Evolutionary conservation across 2,329 filamentous ascomycete genomes (phyloP).

Genomic region (Fusarium sp.): DNA sequence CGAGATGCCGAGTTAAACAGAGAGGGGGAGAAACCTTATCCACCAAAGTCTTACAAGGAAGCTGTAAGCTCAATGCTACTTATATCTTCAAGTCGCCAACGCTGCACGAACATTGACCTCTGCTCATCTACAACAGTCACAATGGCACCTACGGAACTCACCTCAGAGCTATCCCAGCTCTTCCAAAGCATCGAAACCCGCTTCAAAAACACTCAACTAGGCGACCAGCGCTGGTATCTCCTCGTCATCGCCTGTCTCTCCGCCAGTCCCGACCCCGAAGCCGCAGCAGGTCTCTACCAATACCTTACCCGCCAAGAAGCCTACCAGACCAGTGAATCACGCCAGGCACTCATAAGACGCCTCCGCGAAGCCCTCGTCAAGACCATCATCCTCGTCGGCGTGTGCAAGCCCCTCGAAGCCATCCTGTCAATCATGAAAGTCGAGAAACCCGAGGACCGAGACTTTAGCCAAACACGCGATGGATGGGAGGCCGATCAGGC

Average conservation of each 20-base stretch:
- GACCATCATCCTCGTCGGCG: slow-evolving; percentile 64
- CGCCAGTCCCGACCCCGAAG: slow-evolving; percentile 32
- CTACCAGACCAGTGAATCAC: slow-evolving; percentile 52
- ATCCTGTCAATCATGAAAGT: slow-evolving; percentile 62
- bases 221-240: slow-evolving; percentile 30
- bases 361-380: slow-evolving; percentile 68
- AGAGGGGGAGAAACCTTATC: background rate
- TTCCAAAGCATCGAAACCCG: slow-evolving; percentile 22
- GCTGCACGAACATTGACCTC: background rate
- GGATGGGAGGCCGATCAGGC: slow-evolving; percentile 65
- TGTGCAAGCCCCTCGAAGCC: slow-evolving; percentile 69
- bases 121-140: background rate
- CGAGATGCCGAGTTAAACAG: background rate
- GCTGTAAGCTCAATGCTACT: background rate
- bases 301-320: slow-evolving; percentile 49
- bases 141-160: slow-evolving; percentile 13
- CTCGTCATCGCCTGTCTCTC: slow-evolving; percentile 29
- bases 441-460: slow-evolving; percentile 63
- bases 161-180: slow-evolving; percentile 12
- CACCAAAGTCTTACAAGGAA: background rate
- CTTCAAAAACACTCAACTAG: slow-evolving; percentile 24
- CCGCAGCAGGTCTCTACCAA: slow-evolving; percentile 21
- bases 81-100: background rate
- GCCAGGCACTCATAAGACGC: slow-evolving; percentile 58
- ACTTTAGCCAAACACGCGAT: slow-evolving; percentile 62